Base-by-base conservation (phyloP, 2,329 filamentous ascomycete species). In the Diaporthe helianthi region DNA sequence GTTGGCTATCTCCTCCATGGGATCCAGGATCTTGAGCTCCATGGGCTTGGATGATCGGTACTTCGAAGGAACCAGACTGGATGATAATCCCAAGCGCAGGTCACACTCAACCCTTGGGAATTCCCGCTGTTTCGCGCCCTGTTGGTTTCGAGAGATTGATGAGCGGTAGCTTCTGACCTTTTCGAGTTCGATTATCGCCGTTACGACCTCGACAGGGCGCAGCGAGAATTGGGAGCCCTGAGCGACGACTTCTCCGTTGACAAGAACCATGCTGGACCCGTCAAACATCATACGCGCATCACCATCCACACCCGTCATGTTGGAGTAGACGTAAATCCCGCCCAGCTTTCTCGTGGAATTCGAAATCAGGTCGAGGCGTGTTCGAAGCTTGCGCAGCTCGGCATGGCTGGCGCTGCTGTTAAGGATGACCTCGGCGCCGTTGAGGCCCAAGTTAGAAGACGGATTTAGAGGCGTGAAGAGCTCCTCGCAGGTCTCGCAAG, bases 371-470 rank as follows among this genome's bases (percentile, higher is more conserved):
- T 87, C 84, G 33, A 93, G 80, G 2, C 90, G 81, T 0, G 82
- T 87, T 69, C 90, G 80, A 0, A 93, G 84, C 77, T 93, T 93
- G 22, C 89, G 82, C 10, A 93, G 79, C 73, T 89, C 86, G 22
- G 76, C 75, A n/a, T 80, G 79, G 13, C 74, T 76, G 19, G 75
- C 77, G 29, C 76, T 78, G 41, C 72, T 75, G 67, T 77, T 78
- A n/a, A 76, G 72, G 46, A 76, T 73, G 51, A 76, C 73, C 70
- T 77, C 73, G 19, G 70, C 71, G 13, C 72, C 72, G 31, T 73
- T 72, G 8, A 73, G 68, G 5, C 69, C 66, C 47, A 71, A 41
- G 49, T 68, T 72, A 4, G 67, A 72, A 6, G 69, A 71, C n/a
- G 72, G 76, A 41, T 75, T 76, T 1, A 73, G 70, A 10, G 76